Evolutionary conservation across 139 green algal genomes (phyloP), one percentile per base, ranked within the genome.

Genomic region (Micractinium conductrix): DNA sequence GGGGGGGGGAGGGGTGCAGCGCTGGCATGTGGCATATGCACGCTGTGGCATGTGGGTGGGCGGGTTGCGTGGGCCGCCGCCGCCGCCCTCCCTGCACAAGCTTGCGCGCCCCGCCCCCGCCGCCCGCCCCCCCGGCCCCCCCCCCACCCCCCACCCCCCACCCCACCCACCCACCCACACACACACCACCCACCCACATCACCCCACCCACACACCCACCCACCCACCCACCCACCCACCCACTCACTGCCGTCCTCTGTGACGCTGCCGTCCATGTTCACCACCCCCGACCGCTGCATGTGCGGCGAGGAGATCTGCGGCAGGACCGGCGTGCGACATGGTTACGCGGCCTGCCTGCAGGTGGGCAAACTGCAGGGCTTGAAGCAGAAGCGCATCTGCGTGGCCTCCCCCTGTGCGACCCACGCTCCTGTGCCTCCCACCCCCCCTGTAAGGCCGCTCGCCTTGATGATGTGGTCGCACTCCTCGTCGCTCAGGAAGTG

Each of bases 221-320:
- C n/a, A n/a, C n/a, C n/a, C n/a, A n/a, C n/a, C n/a, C n/a, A 58
- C 16, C 12, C 48, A 16, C 21, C 58, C 58, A 19, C 12, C 38
- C 3, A 38, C 74, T 78, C 71, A 80, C 74, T 82, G 28, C 43
- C 43, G 58, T 82, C 76, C 5, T 65, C 44, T 10, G 10, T 26
- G 24, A 67, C 42, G 16, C 26, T 78, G 37, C 68, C 78, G 70
- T 92, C 89, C 6, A 81, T 40, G 68, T 95, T 90, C 22, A 95
- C 85, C 7, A 96, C 92, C 0, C 81, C 62, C 1, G 90, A 93
- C 14, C 90, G 87, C 12, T 60, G 48, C 24, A 95, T 85, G 33
- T n/a, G 71, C 0, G 85, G 84, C n/a, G 50, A 73, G 1, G 85
- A 78, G 14, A 89, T 70, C 76, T 82, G 76, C 58, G 43, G 76